phyloP scores from a whole-genome alignment of 306 rosid genomes.

The Phaseolus lunatus region DNA sequence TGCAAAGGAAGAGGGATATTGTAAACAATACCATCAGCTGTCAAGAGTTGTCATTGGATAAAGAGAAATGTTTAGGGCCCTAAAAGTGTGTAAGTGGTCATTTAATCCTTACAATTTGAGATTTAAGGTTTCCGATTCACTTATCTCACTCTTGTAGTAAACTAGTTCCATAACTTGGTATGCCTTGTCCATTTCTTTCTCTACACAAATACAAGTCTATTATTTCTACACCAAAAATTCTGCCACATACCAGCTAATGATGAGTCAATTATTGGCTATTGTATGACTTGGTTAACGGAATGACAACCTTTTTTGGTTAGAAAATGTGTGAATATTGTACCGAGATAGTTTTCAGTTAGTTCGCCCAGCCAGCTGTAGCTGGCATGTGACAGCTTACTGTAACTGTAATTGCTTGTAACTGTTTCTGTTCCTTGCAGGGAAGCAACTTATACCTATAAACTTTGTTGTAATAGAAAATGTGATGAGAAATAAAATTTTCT shows the following conservation, averaged over 20 bases:
- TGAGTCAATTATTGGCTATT: neutral
- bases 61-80: constrained; percentile 18
- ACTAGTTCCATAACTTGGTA: neutral
- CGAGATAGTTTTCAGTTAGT: no score
- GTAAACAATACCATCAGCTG: constrained; percentile 15
- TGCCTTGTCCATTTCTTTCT: neutral
- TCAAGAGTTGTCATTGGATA: constrained; percentile 19
- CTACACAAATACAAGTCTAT: no score
- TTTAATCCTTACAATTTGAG: neutral
- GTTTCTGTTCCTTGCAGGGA: no score
- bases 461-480: no score
- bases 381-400: no score
- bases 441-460: no score
- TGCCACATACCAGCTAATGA: neutral
- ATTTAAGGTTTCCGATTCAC: constrained; percentile 1
- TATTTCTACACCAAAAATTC: constrained; percentile 5
- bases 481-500: no score
- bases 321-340: neutral
- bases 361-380: no score
- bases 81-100: constrained; percentile 13
- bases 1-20: constrained; percentile 9
- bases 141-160: constrained; percentile 8
- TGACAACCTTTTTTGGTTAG: neutral
- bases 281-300: no score
- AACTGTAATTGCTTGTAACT: no score